phyloP scores from a whole-genome alignment of 2,329 filamentous ascomycete species.

The Elsinoe fawcettii region DNA sequence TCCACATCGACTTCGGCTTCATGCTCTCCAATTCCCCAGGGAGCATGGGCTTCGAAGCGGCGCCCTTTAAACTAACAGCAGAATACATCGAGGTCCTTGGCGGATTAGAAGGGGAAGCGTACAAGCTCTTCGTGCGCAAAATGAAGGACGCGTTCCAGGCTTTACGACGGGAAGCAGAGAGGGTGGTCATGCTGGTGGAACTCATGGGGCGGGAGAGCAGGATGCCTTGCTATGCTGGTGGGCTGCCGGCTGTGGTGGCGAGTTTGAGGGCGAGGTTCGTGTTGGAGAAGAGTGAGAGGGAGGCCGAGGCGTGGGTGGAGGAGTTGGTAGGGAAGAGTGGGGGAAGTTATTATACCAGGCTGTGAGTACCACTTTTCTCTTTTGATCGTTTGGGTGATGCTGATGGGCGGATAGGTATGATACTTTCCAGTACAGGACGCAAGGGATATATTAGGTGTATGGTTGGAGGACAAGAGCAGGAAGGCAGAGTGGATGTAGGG shows the following conservation, averaged over 20 bases:
- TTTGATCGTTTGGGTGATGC: no score
- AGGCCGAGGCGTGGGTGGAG: slow-evolving; percentile 74
- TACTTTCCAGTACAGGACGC: slow-evolving; percentile 80
- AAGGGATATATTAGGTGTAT: slow-evolving; percentile 65
- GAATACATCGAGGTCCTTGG: slow-evolving; percentile 81
- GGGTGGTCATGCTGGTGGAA: slow-evolving; percentile 71
- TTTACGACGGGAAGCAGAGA: slow-evolving; percentile 67
- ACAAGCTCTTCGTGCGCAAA: slow-evolving; percentile 65
- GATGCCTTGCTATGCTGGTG: slow-evolving; percentile 76
- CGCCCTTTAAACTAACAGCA: slow-evolving; percentile 77
- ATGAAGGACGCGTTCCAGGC: slow-evolving; percentile 83
- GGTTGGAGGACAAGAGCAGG: no score
- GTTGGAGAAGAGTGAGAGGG: slow-evolving; percentile 72
- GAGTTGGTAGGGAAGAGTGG: slow-evolving; percentile 73
- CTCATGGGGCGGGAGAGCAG: slow-evolving; percentile 78
- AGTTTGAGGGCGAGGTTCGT: slow-evolving; percentile 69
- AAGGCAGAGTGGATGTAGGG: not conserved
- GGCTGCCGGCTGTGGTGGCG: slow-evolving; percentile 61
- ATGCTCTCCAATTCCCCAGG: slow-evolving; percentile 84
- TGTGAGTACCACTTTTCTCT: slow-evolving; percentile 43
- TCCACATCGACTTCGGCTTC: slow-evolving; percentile 85
- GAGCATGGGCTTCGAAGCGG: slow-evolving; percentile 76
- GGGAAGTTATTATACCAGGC: slow-evolving; percentile 78
- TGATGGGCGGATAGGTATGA: slow-evolving; percentile 55
- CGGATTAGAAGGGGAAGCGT: slow-evolving; percentile 61